Percentiles rank a stretch among this genome's conserved stretches.
Conservation (phyloP, 768 basidiomycete species). For the Pisolithus albus region DNA sequence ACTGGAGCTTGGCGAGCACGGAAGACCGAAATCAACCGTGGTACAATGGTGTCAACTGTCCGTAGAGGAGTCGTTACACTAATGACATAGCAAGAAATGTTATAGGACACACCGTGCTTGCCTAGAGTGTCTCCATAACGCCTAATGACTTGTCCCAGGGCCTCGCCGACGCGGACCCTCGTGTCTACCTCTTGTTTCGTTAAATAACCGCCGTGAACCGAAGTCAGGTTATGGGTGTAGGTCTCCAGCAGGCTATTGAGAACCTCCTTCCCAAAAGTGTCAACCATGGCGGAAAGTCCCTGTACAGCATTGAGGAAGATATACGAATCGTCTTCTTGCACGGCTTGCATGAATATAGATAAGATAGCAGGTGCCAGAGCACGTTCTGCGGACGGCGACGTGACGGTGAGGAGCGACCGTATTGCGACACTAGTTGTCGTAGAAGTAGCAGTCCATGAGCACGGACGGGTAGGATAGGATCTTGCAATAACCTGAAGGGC, state of each 20-base stretch:
- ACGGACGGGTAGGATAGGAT: constrained; percentile 87
- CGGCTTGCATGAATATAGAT: constrained; percentile 75
- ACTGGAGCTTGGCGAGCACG: constrained; percentile 59
- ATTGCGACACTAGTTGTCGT: constrained; percentile 58
- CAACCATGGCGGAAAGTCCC: constrained; percentile 81
- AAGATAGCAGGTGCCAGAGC: constrained; percentile 78
- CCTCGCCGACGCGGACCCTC: constrained; percentile 77
- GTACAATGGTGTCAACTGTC: constrained; percentile 65
- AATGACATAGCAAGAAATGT: background rate
- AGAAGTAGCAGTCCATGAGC: constrained; percentile 86
- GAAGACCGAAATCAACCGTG: constrained; percentile 60
- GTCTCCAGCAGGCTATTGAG: constrained; percentile 56
- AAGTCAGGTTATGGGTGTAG: constrained; percentile 55
- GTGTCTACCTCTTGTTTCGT: constrained; percentile 65
- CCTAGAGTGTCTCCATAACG: constrained; percentile 64
- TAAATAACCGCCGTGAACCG: constrained; percentile 27
- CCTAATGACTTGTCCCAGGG: constrained; percentile 68
- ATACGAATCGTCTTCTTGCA: constrained; percentile 94
- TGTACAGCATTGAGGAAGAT: constrained; percentile 90
- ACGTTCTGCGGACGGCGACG: constrained; percentile 34
- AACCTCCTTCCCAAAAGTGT: constrained; percentile 60
- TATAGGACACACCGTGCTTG: constrained; percentile 50
- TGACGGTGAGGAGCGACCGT: constrained; percentile 8
- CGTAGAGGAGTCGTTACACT: background rate
- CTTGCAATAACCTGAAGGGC: constrained; percentile 86